Evolutionary conservation across 1,139 yeast genomes (phyloP).

Genomic region (Yamadazyma sp.): DNA sequence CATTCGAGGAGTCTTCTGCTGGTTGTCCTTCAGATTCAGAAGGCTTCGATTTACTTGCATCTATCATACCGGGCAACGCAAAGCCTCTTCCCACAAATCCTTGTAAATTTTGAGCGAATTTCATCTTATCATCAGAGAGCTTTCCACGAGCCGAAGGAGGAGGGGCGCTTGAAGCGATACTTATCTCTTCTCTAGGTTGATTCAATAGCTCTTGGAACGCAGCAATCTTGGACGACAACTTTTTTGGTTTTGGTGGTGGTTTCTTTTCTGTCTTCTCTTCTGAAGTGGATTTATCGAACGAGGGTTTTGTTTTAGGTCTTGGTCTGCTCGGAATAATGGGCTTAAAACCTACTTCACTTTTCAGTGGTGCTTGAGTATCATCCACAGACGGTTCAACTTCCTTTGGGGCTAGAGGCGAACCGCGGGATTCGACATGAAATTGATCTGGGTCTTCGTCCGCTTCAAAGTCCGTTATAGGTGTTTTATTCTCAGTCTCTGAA

Average conservation of each 20-base stretch:
- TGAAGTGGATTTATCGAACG: neutral
- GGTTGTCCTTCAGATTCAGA: slow-evolving; percentile 5
- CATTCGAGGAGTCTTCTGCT: slow-evolving; percentile 3
- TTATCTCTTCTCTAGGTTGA: slow-evolving; percentile 12
- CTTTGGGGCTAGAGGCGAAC: too few species aligned
- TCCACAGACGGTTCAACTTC: neutral
- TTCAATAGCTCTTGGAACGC: slow-evolving; percentile 75
- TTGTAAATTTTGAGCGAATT: slow-evolving; percentile 55
- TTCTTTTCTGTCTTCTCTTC: slow-evolving; percentile 14
- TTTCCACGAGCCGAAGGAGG: slow-evolving; percentile 3
- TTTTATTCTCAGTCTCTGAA: neutral
- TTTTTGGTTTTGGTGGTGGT: slow-evolving; percentile 74
- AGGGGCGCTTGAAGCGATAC: neutral
- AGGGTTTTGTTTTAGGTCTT: slow-evolving; percentile 7
- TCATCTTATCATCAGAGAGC: slow-evolving; percentile 6
- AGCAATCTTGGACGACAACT: slow-evolving; percentile 73
- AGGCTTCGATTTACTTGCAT: slow-evolving; percentile 15
- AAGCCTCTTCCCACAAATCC: slow-evolving; percentile 56
- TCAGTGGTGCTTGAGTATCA: neutral
- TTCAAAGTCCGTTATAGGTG: neutral
- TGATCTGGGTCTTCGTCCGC: neutral
- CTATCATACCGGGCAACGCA: slow-evolving; percentile 66
- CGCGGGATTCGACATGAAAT: too few species aligned
- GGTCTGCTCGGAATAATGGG: slow-evolving; percentile 12
- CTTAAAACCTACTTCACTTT: neutral